These are phyloP conservation scores for Hypoxylon intermedium DNA, from an alignment of 495 filamentous ascomycete species.

Conservation along the genomic window DNA sequence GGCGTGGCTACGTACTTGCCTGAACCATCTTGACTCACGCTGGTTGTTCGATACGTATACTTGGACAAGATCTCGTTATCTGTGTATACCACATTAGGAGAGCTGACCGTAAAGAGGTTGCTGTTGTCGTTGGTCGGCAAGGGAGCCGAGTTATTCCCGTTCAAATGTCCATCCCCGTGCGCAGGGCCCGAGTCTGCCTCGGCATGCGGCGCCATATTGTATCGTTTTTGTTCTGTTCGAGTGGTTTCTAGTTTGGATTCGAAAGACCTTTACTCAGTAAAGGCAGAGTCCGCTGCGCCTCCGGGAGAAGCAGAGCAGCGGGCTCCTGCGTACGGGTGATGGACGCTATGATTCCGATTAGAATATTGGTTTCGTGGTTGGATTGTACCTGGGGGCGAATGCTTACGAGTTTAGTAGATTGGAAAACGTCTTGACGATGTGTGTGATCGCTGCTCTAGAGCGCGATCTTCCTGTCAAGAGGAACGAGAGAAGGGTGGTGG, in stretches of 20 bases:
- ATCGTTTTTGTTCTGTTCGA: slow-evolving; percentile 10
- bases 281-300: slow-evolving; percentile 80
- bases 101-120: slow-evolving; percentile 81
- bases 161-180: slow-evolving; percentile 69
- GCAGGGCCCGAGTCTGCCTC: slow-evolving; percentile 71
- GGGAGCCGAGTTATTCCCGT: slow-evolving; percentile 42
- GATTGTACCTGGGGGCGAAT: slow-evolving; percentile 3
- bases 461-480: slow-evolving; percentile 55
- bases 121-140: slow-evolving; percentile 50
- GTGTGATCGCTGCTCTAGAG: slow-evolving; percentile 61
- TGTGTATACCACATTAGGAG: slow-evolving; percentile 91
- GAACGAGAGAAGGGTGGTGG: slow-evolving; percentile 5
- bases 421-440: slow-evolving; percentile 85
- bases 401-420: slow-evolving; percentile 87
- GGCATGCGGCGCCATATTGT: slow-evolving; percentile 93
- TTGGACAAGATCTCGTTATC: slow-evolving; percentile 87
- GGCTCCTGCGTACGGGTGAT: slow-evolving; percentile 97
- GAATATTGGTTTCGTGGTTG: slow-evolving; percentile 10
- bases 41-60: slow-evolving; percentile 93
- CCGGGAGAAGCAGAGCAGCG: slow-evolving; percentile 90
- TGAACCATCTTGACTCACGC: slow-evolving; percentile 68
- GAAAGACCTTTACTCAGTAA: slow-evolving; percentile 63
- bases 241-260: slow-evolving; percentile 35
- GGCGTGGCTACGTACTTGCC: slow-evolving; percentile 85
- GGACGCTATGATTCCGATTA: slow-evolving; percentile 63